phyloP scores from a whole-genome alignment of 306 rosid genomes.

The Medicago lupulina region DNA sequence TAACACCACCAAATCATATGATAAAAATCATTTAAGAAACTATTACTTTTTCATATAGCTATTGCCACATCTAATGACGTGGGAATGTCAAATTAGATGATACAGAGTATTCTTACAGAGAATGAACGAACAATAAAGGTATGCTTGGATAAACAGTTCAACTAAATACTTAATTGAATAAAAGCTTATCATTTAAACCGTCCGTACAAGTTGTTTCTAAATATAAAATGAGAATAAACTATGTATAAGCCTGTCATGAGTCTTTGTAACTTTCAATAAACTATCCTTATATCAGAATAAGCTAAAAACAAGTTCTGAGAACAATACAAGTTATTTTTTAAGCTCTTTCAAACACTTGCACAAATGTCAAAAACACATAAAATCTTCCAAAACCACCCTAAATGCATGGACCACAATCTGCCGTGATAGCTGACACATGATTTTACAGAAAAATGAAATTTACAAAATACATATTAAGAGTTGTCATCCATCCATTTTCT shows the following conservation, averaged over 20 bases:
- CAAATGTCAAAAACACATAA: background rate
- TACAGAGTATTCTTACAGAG: background rate
- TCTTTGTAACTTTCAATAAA: background rate
- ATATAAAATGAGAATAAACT: background rate
- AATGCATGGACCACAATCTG: background rate
- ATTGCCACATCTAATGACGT: background rate
- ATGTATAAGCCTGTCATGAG: background rate
- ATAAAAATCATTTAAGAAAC: background rate
- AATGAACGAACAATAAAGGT: background rate
- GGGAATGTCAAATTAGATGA: background rate
- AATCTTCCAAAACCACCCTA: background rate
- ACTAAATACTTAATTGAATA: background rate
- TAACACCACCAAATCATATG: background rate
- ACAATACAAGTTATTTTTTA: background rate
- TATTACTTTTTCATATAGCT: background rate
- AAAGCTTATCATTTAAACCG: background rate
- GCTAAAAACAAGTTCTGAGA: background rate
- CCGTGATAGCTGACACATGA: background rate
- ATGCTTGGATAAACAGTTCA: conserved; percentile 1
- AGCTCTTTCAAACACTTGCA: background rate
- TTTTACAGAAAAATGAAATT: background rate
- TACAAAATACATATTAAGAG: background rate
- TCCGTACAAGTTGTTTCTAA: background rate
- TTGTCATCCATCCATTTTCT: background rate
- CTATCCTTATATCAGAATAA: background rate